Base-by-base conservation (phyloP, 805 yeast species). In the Saturnispora saitoi region DNA sequence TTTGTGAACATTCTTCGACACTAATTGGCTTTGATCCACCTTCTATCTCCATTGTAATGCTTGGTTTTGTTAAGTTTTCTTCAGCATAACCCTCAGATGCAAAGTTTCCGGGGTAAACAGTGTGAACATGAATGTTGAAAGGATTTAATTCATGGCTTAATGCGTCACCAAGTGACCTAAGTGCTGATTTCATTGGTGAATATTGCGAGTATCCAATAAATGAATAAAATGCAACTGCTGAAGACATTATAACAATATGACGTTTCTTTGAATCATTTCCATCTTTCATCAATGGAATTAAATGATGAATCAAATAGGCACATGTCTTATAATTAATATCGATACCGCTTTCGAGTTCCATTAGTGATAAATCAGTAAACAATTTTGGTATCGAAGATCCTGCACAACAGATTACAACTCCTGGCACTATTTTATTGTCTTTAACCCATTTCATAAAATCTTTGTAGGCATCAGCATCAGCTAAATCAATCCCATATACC, bases 151-250 rank as follows among this genome's bases (percentile, higher is more conserved):
- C 99, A 56, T 90, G 96, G 53, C 96, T 78, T 47, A 93, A 66
- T 5, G 84, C 70, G 43, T 84, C 85, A 0, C 89, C 81, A 12
- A 93, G 68, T 0, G 95, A 70, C 58, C 86, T 75, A 14, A 91
- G 63, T 0, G 96, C 95, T 0, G 87, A 83, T 62, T 93, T 93
- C 55, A 81, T 65, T 0, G 99, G 99, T 0, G 93, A 90, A 61
- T 93, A 93, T 57, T 87, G 91, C 0, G 81, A 75, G 62, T 93
- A 93, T 0, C 99, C 99, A 40, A 88, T 85, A 59, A 91, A 83
- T 4, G 96, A 88, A 69, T 78, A 91, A 55, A 83, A 79, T 2
- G 95, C 89, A 9, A 83, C 78, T 4, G 81, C 85, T 2, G 96
- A 86, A 0, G 96, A 85, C 57, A 75, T 82, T 51, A 72, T 76